phyloP scores from a whole-genome alignment of 371 early-diverging fungal genomes.

The Haplosporangium sp. region DNA sequence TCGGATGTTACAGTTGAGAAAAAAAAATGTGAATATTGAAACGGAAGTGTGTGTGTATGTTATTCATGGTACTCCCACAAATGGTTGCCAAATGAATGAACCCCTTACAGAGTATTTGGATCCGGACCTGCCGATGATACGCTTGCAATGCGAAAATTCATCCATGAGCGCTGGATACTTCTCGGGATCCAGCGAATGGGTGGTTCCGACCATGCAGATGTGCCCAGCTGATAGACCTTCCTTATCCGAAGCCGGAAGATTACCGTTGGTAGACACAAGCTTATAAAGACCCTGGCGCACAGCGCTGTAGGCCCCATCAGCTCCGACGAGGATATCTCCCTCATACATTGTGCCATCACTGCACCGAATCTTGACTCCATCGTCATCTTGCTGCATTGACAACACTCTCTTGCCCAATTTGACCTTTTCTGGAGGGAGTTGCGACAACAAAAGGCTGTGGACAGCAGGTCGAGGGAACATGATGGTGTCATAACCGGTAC shows the following conservation, averaged over 20 bases:
- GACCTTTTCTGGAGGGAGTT: conserved; percentile 3
- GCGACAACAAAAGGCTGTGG: conserved; percentile 3
- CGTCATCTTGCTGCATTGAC: background rate
- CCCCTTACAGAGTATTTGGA: background rate
- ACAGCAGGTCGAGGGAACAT: conserved; percentile 6
- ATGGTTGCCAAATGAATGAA: background rate
- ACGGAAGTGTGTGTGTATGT: background rate
- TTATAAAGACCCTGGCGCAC: conserved; percentile 10
- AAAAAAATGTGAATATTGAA: background rate
- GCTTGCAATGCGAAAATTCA: background rate
- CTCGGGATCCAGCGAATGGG: conserved; percentile 4
- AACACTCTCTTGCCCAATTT: conserved; percentile 9
- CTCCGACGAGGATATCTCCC: conserved; percentile 15
- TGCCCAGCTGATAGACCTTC: background rate
- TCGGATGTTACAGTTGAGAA: background rate
- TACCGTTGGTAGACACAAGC: background rate
- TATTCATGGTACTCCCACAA: background rate
- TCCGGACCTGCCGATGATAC: background rate
- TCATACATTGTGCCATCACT: conserved; percentile 5
- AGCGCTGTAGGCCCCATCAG: conserved; percentile 17
- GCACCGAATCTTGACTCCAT: conserved; percentile 1
- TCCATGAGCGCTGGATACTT: conserved; percentile 1
- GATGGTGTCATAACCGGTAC: conserved; percentile 1
- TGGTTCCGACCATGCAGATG: conserved; percentile 16
- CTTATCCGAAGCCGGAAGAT: background rate